phyloP scores from a whole-genome alignment of 805 yeast species.

The Cyberlindnera amylophila region DNA sequence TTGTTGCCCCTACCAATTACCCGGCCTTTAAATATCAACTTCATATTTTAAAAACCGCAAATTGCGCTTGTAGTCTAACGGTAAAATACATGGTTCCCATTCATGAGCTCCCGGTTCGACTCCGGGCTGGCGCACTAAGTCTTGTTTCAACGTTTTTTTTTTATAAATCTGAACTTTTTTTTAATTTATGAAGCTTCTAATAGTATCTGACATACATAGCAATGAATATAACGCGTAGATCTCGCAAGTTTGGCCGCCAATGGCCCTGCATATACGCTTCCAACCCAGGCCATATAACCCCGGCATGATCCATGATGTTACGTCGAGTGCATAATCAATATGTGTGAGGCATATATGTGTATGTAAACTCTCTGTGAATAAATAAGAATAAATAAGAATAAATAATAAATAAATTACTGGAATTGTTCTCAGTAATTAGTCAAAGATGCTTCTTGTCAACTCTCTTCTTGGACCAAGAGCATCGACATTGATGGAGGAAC shows the following conservation, averaged over 20 bases:
- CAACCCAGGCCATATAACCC: too few species aligned
- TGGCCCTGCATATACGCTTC: too few species aligned
- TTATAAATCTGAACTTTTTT: not conserved
- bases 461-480: constrained; percentile 19
- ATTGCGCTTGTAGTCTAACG: constrained; percentile 20
- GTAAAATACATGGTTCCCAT: constrained; percentile 22
- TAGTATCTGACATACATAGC: too few species aligned
- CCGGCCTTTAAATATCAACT: too few species aligned
- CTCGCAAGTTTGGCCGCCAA: too few species aligned
- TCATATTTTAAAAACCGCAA: too few species aligned
- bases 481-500: constrained; percentile 10
- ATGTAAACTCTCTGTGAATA: not conserved
- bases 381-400: constrained; percentile 10
- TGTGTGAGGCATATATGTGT: not conserved
- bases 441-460: constrained; percentile 14
- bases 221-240: too few species aligned
- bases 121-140: constrained; percentile 54
- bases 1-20: too few species aligned
- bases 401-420: constrained; percentile 2
- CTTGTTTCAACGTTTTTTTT: constrained; percentile 21
- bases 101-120: constrained; percentile 51
- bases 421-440: constrained; percentile 10
- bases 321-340: too few species aligned
- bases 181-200: too few species aligned
- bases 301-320: too few species aligned